Evolutionary conservation across 2,329 filamentous ascomycete genomes (phyloP).

Genomic region (Monilinia vaccinii-corymbosi): DNA sequence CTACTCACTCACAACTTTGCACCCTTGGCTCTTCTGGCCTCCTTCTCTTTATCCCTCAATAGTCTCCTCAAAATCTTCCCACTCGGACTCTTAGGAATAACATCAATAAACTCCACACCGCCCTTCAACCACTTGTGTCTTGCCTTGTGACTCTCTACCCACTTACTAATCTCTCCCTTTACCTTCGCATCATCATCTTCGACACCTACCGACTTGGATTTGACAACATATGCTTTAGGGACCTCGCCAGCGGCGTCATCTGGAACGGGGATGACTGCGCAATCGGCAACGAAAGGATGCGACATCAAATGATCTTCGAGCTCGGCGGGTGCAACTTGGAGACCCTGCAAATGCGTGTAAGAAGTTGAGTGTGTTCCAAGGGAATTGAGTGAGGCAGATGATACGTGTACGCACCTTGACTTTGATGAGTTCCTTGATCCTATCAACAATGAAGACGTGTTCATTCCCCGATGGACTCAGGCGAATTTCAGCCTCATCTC

Average conservation of each 20-base stretch:
- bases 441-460: constrained; percentile 77
- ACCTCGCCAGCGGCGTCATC: constrained; percentile 54
- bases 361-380: not conserved
- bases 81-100: constrained; percentile 63
- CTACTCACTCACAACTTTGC: constrained; percentile 50
- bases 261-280: constrained; percentile 66
- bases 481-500: constrained; percentile 70
- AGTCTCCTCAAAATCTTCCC: constrained; percentile 65
- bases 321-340: constrained; percentile 77
- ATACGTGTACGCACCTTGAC: constrained; percentile 56
- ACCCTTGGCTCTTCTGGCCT: constrained; percentile 52
- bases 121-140: constrained; percentile 60
- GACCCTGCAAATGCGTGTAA: constrained; percentile 37
- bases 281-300: constrained; percentile 67
- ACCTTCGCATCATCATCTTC: constrained; percentile 48
- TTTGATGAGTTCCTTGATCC: constrained; percentile 71
- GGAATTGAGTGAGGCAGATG: not conserved
- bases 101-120: constrained; percentile 53
- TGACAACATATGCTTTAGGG: constrained; percentile 60
- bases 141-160: constrained; percentile 58
- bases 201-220: constrained; percentile 34
- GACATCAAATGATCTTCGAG: constrained; percentile 71
- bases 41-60: constrained; percentile 66
- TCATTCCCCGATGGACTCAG: constrained; percentile 58
- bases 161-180: constrained; percentile 42